phyloP scores from a whole-genome alignment of 1,139 yeast species.

The Meyerozyma elateridarum region DNA sequence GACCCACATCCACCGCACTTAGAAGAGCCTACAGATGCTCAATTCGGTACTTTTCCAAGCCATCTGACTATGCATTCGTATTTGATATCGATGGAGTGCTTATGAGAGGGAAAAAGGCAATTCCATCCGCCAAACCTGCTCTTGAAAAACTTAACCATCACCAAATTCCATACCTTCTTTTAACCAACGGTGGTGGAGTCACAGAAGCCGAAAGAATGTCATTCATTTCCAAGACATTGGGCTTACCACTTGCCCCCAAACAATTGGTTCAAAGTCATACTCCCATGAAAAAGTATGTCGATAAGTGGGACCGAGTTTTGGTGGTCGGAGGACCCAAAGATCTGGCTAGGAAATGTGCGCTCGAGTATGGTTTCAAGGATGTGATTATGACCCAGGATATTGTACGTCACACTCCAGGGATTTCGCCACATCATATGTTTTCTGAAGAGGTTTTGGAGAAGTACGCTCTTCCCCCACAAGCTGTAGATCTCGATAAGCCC shows the following conservation, averaged over 20 bases:
- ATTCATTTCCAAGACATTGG: slow-evolving; percentile 49
- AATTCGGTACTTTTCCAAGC: too few relatives aligned
- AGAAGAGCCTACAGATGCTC: too few relatives aligned
- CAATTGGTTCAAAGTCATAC: slow-evolving; percentile 91
- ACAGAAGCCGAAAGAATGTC: slow-evolving; percentile 60
- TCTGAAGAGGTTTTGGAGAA: slow-evolving; percentile 41
- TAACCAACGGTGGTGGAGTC: slow-evolving; percentile 94
- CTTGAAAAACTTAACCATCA: slow-evolving; percentile 49
- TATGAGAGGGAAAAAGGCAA: slow-evolving; percentile 65
- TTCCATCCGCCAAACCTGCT: slow-evolving; percentile 66
- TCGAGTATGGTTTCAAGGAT: slow-evolving; percentile 72
- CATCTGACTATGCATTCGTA: slow-evolving; percentile 27
- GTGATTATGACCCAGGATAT: slow-evolving; percentile 78
- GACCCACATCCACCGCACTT: too few relatives aligned
- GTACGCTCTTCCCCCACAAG: slow-evolving; percentile 34
- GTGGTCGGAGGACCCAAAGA: slow-evolving; percentile 84
- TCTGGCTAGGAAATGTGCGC: slow-evolving; percentile 65
- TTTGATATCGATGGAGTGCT: slow-evolving; percentile 88
- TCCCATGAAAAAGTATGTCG: slow-evolving; percentile 66
- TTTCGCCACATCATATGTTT: slow-evolving; percentile 71
- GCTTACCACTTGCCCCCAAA: slow-evolving; percentile 46
- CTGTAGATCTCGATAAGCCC: slow-evolving; percentile 30
- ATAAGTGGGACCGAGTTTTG: slow-evolving; percentile 53
- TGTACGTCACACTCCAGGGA: slow-evolving; percentile 48
- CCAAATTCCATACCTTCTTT: slow-evolving; percentile 72